phyloP scores from a whole-genome alignment of 2,329 filamentous ascomycete species.

The Epichloe sp. region DNA sequence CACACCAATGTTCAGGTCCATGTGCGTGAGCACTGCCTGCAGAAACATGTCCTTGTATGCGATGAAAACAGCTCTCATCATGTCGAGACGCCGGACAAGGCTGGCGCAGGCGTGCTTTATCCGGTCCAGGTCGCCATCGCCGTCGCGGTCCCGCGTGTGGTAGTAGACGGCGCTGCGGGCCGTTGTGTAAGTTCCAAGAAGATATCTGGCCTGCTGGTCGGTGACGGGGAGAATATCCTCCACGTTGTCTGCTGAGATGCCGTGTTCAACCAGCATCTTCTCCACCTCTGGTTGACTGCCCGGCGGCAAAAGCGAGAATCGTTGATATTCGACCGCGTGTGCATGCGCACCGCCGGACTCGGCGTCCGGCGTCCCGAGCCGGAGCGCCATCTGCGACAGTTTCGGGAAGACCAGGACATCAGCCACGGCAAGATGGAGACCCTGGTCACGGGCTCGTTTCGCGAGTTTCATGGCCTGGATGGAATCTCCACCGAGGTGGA shows the following conservation, averaged over 20 bases:
- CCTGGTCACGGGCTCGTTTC: neutral
- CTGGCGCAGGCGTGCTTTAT: neutral
- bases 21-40: neutral
- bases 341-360: neutral
- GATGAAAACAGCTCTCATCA: constrained; percentile 2
- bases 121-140: neutral
- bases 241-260: neutral
- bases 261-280: neutral
- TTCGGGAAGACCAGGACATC: neutral
- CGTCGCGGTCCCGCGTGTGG: constrained; percentile 1
- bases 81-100: neutral
- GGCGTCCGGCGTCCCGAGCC: neutral
- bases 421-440: neutral
- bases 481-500: constrained; percentile 7
- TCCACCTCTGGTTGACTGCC: neutral
- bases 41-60: constrained; percentile 3
- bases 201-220: constrained; percentile 2
- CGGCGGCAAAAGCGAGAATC: constrained; percentile 1
- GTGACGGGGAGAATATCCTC: neutral
- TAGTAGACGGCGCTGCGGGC: constrained; percentile 2
- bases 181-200: constrained; percentile 1
- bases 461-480: constrained; percentile 6
- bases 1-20: neutral
- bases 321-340: neutral
- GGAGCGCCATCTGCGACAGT: neutral